These are phyloP conservation scores for Funneliformis mosseae DNA, from an alignment of 192 early-diverging fungal species.

Conservation along the genomic window DNA sequence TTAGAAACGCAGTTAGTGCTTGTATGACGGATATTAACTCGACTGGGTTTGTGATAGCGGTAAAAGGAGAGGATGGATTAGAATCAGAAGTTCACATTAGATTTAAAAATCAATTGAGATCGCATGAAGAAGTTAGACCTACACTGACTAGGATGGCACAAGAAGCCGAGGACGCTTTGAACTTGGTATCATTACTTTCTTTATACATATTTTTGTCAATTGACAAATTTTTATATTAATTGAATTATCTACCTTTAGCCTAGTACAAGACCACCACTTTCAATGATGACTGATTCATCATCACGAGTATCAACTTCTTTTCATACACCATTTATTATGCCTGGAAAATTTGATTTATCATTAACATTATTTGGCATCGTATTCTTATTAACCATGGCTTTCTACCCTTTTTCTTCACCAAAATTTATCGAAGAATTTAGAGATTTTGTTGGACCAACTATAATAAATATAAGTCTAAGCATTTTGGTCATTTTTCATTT, in stretches of 20 bases:
- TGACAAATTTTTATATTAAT: neutral
- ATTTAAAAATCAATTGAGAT: conserved; percentile 38
- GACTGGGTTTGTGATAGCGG: conserved; percentile 37
- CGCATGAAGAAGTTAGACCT: conserved; percentile 45
- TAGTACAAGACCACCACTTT: conserved; percentile 43
- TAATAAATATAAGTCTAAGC: neutral
- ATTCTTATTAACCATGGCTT: conserved; percentile 19
- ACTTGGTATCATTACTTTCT: conserved; percentile 37
- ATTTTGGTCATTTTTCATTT: conserved; percentile 29
- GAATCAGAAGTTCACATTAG: conserved; percentile 35
- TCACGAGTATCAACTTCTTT: conserved; percentile 32
- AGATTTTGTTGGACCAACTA: neutral
- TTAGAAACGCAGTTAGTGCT: conserved; percentile 36
- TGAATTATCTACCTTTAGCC: conserved; percentile 39
- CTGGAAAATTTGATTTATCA: neutral
- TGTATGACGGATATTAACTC: conserved; percentile 43
- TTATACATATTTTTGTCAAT: neutral
- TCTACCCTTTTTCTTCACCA: conserved; percentile 6
- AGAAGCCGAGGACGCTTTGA: conserved; percentile 49
- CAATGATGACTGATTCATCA: conserved; percentile 40
- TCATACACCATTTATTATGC: conserved; percentile 31
- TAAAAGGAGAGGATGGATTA: conserved; percentile 25
- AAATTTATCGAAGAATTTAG: conserved; percentile 4
- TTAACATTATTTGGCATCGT: neutral
- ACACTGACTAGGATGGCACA: conserved; percentile 50